phyloP scores from a whole-genome alignment of 768 basidiomycete genomes.

The Termitomyces sp. region DNA sequence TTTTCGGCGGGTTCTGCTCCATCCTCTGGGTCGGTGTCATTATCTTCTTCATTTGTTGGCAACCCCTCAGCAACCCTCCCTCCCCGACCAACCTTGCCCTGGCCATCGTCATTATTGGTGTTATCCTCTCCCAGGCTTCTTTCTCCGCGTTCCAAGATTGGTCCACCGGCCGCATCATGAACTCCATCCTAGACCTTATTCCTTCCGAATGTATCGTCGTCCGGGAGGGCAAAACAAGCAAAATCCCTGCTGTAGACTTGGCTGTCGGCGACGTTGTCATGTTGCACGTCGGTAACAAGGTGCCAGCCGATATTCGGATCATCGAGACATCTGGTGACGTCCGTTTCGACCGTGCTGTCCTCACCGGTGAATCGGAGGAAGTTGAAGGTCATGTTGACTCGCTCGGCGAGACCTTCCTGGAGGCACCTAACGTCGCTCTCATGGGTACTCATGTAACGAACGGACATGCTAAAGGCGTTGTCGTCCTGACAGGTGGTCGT shows the following conservation, averaged over 20 bases:
- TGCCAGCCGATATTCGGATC: slow-evolving; percentile 42
- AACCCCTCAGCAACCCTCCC: background rate
- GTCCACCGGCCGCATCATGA: slow-evolving; percentile 16
- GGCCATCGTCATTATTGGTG: background rate
- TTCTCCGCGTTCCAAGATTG: slow-evolving; percentile 4
- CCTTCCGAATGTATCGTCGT: slow-evolving; percentile 14
- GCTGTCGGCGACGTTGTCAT: slow-evolving; percentile 13
- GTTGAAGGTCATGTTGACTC: slow-evolving; percentile 36
- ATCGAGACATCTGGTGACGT: slow-evolving; percentile 46
- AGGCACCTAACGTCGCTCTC: slow-evolving; percentile 43
- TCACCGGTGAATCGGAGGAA: slow-evolving; percentile 46
- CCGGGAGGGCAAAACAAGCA: slow-evolving; percentile 10
- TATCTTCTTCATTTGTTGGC: background rate
- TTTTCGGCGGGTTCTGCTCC: slow-evolving; percentile 17
- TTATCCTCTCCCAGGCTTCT: background rate
- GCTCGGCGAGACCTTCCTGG: slow-evolving; percentile 46
- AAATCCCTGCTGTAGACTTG: slow-evolving; percentile 11
- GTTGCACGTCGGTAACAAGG: slow-evolving; percentile 14
- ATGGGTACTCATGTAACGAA: slow-evolving; percentile 38
- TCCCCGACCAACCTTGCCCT: background rate
- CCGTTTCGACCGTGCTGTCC: slow-evolving; percentile 45
- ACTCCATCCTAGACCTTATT: slow-evolving; percentile 14
- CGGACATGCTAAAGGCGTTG: slow-evolving; percentile 33
- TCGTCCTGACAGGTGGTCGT: slow-evolving; percentile 37
- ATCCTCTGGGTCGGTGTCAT: slow-evolving; percentile 10